Percentiles rank a stretch among this genome's conserved stretches.
Evolutionary conservation across 257 asterid species (phyloP).

Genomic region (Solanum arcanum): DNA sequence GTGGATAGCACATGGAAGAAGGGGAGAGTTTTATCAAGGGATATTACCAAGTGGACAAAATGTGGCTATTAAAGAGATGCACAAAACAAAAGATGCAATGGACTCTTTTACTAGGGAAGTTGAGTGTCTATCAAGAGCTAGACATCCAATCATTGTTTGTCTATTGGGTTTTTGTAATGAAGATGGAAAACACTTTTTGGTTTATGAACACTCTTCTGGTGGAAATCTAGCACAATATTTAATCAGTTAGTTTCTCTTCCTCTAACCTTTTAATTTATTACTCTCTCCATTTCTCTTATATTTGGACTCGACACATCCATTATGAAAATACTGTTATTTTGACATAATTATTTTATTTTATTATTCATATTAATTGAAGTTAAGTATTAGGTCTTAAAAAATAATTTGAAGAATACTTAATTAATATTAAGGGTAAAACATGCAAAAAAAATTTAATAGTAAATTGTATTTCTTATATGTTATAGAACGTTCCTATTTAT

Average conservation of each 20-base stretch:
- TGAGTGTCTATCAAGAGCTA: slow-evolving; percentile 55
- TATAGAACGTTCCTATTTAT: no score
- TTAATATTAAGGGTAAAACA: no score
- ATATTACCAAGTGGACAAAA: slow-evolving; percentile 69
- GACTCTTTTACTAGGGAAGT: slow-evolving; percentile 57
- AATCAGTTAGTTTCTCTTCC: slow-evolving; percentile 20
- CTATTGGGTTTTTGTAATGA: slow-evolving; percentile 66
- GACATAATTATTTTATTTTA: no score
- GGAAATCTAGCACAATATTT: slow-evolving; percentile 73
- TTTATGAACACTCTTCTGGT: slow-evolving; percentile 55
- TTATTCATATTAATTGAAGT: no score
- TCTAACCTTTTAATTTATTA: background rate
- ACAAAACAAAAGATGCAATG: slow-evolving; percentile 36
- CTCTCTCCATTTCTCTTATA: background rate
- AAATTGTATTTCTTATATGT: no score
- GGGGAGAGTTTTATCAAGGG: slow-evolving; percentile 64
- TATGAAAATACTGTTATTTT: background rate
- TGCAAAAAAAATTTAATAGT: no score
- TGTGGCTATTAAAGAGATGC: slow-evolving; percentile 68
- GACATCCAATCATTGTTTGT: slow-evolving; percentile 67
- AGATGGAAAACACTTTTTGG: slow-evolving; percentile 64
- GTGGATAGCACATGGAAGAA: slow-evolving; percentile 66
- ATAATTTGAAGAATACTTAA: no score
- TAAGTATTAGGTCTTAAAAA: no score
- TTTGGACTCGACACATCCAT: background rate